Base-by-base conservation (phyloP, 2,329 filamentous ascomycete genomes). In the Fusarium palustre region DNA sequence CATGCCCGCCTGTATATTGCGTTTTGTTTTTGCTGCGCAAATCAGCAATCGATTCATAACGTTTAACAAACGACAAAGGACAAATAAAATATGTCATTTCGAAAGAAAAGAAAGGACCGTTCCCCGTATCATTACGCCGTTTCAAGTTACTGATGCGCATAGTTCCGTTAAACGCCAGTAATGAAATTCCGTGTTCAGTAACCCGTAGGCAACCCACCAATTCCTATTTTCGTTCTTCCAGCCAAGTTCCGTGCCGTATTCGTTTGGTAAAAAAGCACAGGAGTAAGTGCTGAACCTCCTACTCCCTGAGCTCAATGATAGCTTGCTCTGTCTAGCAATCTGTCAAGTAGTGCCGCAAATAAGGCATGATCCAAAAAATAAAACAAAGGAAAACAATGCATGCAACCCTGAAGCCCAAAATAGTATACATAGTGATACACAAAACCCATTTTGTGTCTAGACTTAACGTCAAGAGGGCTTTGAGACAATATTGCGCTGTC, bases 381-480 rank as follows among this genome's bases (percentile, higher is more conserved):
- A 52, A 52, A 16, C 28, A 12, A 20, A 12, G 8, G 18, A 38
- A 52, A 12, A n/a, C 38, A 57, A 70, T 59, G 41, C 45, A 59
- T 67, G 64, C 55, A 57, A 62, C 70, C 49, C 58, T 57, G 41
- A 66, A 72, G 39, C 50, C 41, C 47, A 65, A 63, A 55, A 58
- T 67, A 64, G 56, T 72, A 69, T 62, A 72, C 63, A 74, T 62
- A 65, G 39, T 68, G 45, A 64, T 73, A 72, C 73, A 74, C 62
- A 71, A 64, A 61, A 25, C 46, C 64, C 33, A 8, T 31, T n/a
- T 16, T 47, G 22, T 41, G 39, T 22, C 34, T 28, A 34, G 7
- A 33, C 24, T 34, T 30, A 43, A 59, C 22, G 31, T 28, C 34
- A 16, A 47, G 15, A 24, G 34, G 31, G 28, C 20, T 55, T 64